Evolutionary conservation across 805 yeast genomes (phyloP).

Genomic region (Brettanomyces custersianus): DNA sequence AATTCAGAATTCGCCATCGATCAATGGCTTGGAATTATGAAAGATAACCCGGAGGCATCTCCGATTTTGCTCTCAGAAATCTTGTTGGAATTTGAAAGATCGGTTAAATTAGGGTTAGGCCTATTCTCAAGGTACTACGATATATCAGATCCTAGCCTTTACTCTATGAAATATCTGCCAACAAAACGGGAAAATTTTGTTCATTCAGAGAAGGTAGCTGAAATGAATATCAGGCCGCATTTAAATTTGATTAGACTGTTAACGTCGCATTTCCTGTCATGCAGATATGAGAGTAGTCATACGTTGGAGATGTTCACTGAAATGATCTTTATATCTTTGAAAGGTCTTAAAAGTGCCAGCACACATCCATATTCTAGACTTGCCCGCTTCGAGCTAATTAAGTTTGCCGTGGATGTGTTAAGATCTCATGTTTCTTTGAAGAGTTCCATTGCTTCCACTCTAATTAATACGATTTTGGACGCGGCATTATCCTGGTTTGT

Average conservation of each 20-base stretch:
- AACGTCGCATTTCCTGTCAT: slow-evolving; percentile 71
- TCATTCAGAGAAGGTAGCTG: slow-evolving; percentile 40
- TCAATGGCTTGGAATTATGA: slow-evolving; percentile 75
- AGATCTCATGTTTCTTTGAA: slow-evolving; percentile 42
- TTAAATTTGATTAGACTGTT: slow-evolving; percentile 57
- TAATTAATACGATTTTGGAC: slow-evolving; percentile 47
- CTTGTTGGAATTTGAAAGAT: slow-evolving; percentile 55
- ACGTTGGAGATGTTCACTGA: slow-evolving; percentile 60
- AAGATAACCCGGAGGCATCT: slow-evolving; percentile 52
- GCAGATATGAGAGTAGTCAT: slow-evolving; percentile 62
- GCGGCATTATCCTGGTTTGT: slow-evolving; percentile 78
- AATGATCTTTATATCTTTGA: slow-evolving; percentile 47
- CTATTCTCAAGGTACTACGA: slow-evolving; percentile 53
- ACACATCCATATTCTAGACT: slow-evolving; percentile 75
- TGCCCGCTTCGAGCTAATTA: slow-evolving; percentile 63
- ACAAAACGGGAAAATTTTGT: slow-evolving; percentile 55
- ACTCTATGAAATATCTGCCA: slow-evolving; percentile 84
- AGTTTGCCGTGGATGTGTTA: slow-evolving; percentile 58
- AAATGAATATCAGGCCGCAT: slow-evolving; percentile 54
- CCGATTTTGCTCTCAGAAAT: slow-evolving; percentile 60
- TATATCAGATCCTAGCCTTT: slow-evolving; percentile 47
- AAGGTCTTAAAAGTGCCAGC: slow-evolving; percentile 48
- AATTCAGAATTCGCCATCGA: slow-evolving; percentile 57
- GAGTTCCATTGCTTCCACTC: slow-evolving; percentile 33
- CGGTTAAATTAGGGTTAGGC: slow-evolving; percentile 54